A percentile compares a stretch with the other conserved stretches of the same genome.
phyloP scores from a whole-genome alignment of 495 filamentous ascomycete genomes.

The Hamigera avellanea region DNA sequence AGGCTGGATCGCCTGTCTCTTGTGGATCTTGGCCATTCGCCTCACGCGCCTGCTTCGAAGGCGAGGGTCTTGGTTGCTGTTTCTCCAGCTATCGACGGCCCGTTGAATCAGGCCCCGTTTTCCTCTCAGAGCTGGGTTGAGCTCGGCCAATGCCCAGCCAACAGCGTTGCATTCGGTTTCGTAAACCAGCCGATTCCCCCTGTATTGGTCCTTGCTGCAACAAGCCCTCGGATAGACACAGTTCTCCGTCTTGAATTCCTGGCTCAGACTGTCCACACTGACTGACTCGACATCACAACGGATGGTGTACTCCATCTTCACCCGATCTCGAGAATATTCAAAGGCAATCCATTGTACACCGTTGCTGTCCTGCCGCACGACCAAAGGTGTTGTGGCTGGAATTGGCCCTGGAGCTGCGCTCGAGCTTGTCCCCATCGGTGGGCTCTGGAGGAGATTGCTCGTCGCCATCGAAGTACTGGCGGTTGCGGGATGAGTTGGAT shows the following conservation, averaged over 20 bases:
- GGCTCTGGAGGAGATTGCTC: slow-evolving; percentile 33
- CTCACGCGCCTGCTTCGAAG: slow-evolving; percentile 84
- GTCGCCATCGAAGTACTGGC: slow-evolving; percentile 44
- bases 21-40: slow-evolving; percentile 89
- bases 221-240: slow-evolving; percentile 96
- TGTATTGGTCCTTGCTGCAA: slow-evolving; percentile 90
- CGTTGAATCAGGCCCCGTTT: slow-evolving; percentile 94
- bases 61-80: slow-evolving; percentile 93
- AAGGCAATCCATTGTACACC: slow-evolving; percentile 99
- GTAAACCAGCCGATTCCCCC: slow-evolving; percentile 87
- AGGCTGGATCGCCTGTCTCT: slow-evolving; percentile 25
- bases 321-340: slow-evolving; percentile 91
- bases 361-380: slow-evolving; percentile 90
- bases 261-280: slow-evolving; percentile 69
- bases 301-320: slow-evolving; percentile 99
- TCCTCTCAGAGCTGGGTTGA: slow-evolving; percentile 81
- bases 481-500: slow-evolving; percentile 28
- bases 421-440: slow-evolving; percentile 48
- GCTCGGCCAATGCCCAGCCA: slow-evolving; percentile 87
- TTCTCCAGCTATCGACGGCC: slow-evolving; percentile 96
- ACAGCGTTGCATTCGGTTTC: slow-evolving; percentile 98
- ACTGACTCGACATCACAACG: slow-evolving; percentile 97
- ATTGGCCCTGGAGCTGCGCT: slow-evolving; percentile 96
- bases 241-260: slow-evolving; percentile 94
- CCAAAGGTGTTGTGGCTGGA: slow-evolving; percentile 90